A percentile compares a stretch with the other conserved stretches of the same genome.
phyloP scores from a whole-genome alignment of 2,329 filamentous ascomycete species.

The Aspergillus sp. region DNA sequence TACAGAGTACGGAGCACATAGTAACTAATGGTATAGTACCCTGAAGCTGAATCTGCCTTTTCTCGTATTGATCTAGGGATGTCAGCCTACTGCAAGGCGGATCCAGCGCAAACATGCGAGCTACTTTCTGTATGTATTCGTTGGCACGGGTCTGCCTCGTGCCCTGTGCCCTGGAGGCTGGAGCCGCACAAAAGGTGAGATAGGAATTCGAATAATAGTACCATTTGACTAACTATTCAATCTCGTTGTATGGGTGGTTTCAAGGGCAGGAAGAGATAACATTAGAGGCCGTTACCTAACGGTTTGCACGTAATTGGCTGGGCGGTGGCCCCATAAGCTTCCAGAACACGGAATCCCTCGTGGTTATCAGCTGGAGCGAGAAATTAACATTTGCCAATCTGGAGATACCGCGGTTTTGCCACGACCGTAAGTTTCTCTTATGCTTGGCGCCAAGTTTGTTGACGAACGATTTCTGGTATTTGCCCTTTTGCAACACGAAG shows the following conservation, averaged over 20 bases:
- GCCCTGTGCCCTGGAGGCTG: not conserved
- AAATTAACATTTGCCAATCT: too few relatives aligned
- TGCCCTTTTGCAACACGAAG: not conserved
- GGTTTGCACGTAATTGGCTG: not conserved
- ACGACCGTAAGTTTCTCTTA: not conserved
- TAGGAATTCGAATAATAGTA: too few relatives aligned
- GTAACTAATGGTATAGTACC: too few relatives aligned
- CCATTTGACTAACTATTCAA: too few relatives aligned
- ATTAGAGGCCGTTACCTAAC: conserved; percentile 4
- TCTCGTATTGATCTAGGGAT: not conserved
- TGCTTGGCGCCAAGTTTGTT: not conserved
- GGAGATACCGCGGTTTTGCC: too few relatives aligned
- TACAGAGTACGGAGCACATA: too few relatives aligned
- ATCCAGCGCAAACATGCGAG: not conserved
- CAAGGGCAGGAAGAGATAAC: not conserved
- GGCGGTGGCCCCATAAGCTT: not conserved
- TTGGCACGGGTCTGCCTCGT: conserved; percentile 1
- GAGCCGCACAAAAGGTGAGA: not conserved
- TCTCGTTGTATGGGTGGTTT: too few relatives aligned
- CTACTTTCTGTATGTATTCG: not conserved
- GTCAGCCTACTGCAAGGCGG: not conserved
- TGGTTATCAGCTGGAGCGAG: not conserved
- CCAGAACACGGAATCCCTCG: not conserved
- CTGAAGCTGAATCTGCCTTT: not conserved
- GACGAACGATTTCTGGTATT: not conserved